Base-by-base conservation (phyloP, 139 green algal genomes). In the Chlamydomonas schloesseri region DNA sequence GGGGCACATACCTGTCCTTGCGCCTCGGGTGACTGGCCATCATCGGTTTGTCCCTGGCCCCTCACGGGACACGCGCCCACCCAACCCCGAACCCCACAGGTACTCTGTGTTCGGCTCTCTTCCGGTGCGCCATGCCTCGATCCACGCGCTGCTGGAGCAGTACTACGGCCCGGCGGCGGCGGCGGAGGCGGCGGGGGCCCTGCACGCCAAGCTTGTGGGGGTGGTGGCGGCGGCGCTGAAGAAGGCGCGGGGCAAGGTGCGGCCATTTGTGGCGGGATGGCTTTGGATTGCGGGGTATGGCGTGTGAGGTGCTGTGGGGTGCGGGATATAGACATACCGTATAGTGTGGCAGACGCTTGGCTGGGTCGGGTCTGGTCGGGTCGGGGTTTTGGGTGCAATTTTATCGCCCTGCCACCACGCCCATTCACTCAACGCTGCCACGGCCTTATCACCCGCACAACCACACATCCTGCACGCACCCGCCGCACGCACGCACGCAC, bases 41-140 rank as follows among this genome's bases (percentile, higher is more conserved):
- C n/a, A n/a, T n/a, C n/a, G n/a, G n/a, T n/a, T n/a, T n/a, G n/a
- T n/a, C n/a, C n/a, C n/a, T n/a, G n/a, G n/a, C n/a, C n/a, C n/a
- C n/a, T n/a, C n/a, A n/a, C 57, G 57, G 11, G 10, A 26, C 57
- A 64, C 2, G 10, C 57, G 6, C 8, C 20, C 23, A 29, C 8
- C 57, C 57, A 26, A 23, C 57, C 20, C 42, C 42, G 42, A 50
- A 50, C 5, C 42, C 5, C 42, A 50, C 42, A 91, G 88, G 71
- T 93, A 89, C 88, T 94, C 88, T n/a, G 82, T 95, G 55, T 69
- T 96, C 36, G 93, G 92, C 29, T 78, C 31, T 0, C 91, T 89
- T 50, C 46, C 37, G 11, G 15, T 74, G 36, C 60, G 36, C 29
- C 84, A 90, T 57, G 74, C 71, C 0, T 91, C 82, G 3, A 88